Percentiles rank a stretch among this genome's conserved stretches.
phyloP scores from a whole-genome alignment of 1,284 basidiomycete genomes.

The Rhodotorula mucilaginosa region DNA sequence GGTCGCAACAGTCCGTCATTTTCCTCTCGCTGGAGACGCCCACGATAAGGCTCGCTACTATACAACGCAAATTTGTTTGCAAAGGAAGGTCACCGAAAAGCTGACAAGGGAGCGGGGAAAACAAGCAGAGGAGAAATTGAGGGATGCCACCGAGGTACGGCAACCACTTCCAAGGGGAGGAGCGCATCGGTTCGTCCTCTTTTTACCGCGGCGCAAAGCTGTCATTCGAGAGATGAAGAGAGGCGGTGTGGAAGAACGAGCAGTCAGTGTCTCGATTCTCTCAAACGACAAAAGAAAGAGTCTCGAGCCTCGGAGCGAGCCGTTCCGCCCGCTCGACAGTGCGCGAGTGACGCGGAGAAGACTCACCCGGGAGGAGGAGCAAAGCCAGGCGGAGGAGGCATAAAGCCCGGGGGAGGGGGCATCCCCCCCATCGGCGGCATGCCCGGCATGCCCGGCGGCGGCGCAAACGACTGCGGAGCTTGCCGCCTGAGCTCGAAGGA shows the following conservation, averaged over 20 bases:
- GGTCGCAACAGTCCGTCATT: no score
- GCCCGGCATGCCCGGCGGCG: slow-evolving; percentile 51
- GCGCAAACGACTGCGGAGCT: slow-evolving; percentile 36
- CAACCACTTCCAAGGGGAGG: no score
- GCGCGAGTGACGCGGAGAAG: not conserved
- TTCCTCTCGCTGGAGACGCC: no score
- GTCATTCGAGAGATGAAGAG: not conserved
- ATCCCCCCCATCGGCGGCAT: slow-evolving; percentile 46
- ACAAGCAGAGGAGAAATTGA: not conserved
- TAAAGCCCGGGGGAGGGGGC: slow-evolving; percentile 60
- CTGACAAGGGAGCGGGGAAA: not conserved
- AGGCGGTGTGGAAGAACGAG: no score
- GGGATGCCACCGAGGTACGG: no score
- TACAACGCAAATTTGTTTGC: not conserved
- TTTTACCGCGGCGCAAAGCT: slow-evolving; percentile 23
- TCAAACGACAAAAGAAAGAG: no score
- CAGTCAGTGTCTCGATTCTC: not conserved
- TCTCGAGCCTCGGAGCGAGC: no score
- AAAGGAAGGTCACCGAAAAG: no score
- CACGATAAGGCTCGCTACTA: not conserved
- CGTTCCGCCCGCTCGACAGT: no score
- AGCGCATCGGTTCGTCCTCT: no score
- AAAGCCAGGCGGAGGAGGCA: slow-evolving; percentile 51
- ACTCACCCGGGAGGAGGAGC: slow-evolving; percentile 70
- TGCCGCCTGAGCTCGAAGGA: slow-evolving; percentile 20